Conservation (phyloP, 352 stramenopile species). For the Globisporangium splendens region DNA sequence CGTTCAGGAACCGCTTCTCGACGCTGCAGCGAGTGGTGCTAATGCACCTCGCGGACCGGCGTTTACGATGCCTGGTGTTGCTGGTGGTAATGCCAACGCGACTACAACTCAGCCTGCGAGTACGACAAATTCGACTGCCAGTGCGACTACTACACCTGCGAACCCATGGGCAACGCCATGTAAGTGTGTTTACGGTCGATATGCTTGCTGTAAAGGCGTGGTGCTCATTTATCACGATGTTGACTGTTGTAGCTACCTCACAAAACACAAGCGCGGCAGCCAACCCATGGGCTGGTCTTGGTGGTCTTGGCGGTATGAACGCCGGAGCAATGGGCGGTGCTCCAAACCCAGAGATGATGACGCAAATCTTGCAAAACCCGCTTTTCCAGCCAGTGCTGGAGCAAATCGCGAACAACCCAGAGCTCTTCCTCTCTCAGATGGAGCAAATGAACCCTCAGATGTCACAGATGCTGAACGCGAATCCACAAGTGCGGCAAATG, state of each 20-base stretch:
- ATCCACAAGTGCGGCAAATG: constrained; percentile 88
- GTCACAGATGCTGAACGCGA: constrained; percentile 78
- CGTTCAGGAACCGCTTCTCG: constrained; percentile 95
- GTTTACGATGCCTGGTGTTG: constrained; percentile 85
- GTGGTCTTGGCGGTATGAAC: constrained; percentile 15
- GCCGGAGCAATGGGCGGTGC: constrained; percentile 13
- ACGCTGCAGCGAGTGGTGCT: constrained; percentile 70
- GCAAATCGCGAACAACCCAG: constrained; percentile 77
- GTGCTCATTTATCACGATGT: not conserved
- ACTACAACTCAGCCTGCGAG: constrained; percentile 20
- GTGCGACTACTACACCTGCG: constrained; percentile 5
- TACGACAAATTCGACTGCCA: constrained; percentile 18
- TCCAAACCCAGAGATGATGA: constrained; percentile 71
- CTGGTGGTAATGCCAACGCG: constrained; percentile 31
- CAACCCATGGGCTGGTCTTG: constrained; percentile 14
- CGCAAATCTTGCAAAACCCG: constrained; percentile 85
- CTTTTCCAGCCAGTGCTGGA: constrained; percentile 82
- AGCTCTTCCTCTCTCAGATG: constrained; percentile 80
- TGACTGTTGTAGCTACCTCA: constrained; percentile 1
- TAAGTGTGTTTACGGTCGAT: not conserved
- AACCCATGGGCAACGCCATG: constrained; percentile 63
- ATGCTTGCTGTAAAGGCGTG: not conserved
- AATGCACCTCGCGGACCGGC: constrained; percentile 43
- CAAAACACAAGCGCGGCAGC: not conserved
- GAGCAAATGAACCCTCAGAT: constrained; percentile 90